Conservation (phyloP, 257 asterid species). For the Coffea canephora region DNA sequence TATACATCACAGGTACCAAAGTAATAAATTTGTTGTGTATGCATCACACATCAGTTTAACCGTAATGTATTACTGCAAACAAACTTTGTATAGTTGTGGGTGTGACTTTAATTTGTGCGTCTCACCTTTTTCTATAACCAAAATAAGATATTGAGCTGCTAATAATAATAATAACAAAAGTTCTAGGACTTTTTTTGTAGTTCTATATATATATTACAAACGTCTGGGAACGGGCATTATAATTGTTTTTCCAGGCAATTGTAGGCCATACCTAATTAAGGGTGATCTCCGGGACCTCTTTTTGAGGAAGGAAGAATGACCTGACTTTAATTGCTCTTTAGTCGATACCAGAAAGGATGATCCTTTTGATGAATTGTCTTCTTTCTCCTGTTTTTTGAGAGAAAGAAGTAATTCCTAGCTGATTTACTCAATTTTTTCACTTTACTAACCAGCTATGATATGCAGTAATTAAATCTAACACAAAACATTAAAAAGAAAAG, state of each 20-base stretch:
- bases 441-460: neutral
- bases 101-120: neutral
- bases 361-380: neutral
- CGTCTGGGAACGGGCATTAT: neutral
- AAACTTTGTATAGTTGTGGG: neutral
- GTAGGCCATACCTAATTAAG: neutral
- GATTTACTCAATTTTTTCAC: neutral
- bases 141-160: neutral
- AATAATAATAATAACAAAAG: neutral
- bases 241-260: neutral
- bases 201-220: no score
- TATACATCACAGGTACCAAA: constrained; percentile 8
- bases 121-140: neutral
- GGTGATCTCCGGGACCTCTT: constrained; percentile 1
- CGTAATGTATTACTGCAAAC: neutral
- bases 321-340: neutral
- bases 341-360: neutral
- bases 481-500: no score
- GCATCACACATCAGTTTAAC: constrained; percentile 18
- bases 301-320: constrained; percentile 8
- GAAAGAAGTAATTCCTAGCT: neutral
- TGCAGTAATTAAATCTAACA: no score
- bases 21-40: constrained; percentile 1
- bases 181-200: neutral
- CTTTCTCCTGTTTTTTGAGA: neutral